Evolutionary conservation across 306 rosid species (phyloP).

Genomic region (Malus asiatica): DNA sequence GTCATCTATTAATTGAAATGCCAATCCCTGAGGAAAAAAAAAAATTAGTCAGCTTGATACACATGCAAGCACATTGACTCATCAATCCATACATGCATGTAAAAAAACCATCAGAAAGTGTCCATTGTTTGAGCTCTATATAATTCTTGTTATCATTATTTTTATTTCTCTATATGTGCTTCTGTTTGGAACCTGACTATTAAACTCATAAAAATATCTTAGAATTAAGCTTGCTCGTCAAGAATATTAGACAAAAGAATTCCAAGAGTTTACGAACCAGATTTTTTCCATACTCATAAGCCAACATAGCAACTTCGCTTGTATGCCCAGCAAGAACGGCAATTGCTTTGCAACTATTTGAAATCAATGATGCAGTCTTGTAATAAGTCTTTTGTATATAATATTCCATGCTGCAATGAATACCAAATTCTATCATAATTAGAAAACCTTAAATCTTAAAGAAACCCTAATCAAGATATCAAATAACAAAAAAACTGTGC

Average conservation of each 20-base stretch:
- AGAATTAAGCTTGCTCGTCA: not conserved
- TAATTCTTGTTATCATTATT: not conserved
- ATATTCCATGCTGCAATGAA: constrained; percentile 80
- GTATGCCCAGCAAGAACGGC: constrained; percentile 96
- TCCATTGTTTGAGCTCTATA: not conserved
- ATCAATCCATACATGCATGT: not conserved
- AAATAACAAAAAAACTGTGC: not conserved
- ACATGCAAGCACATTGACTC: not conserved
- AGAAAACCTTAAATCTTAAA: not conserved
- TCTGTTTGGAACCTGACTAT: not conserved
- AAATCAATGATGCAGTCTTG: constrained; percentile 93
- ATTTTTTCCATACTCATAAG: constrained; percentile 88
- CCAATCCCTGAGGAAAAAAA: constrained; percentile 70
- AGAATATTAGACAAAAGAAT: not conserved
- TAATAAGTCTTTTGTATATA: constrained; percentile 83
- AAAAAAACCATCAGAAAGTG: not conserved
- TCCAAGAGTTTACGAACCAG: constrained; percentile 60
- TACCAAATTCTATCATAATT: not conserved
- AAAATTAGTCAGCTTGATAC: not conserved
- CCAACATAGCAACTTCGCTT: constrained; percentile 71
- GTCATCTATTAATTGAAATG: constrained; percentile 88
- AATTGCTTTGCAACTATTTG: constrained; percentile 93
- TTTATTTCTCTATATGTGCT: not conserved
- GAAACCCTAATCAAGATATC: not conserved
- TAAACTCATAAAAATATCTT: constrained; percentile 6